Base-by-base conservation (phyloP, 441 rosid genomes). In the Mallotus repandus region DNA sequence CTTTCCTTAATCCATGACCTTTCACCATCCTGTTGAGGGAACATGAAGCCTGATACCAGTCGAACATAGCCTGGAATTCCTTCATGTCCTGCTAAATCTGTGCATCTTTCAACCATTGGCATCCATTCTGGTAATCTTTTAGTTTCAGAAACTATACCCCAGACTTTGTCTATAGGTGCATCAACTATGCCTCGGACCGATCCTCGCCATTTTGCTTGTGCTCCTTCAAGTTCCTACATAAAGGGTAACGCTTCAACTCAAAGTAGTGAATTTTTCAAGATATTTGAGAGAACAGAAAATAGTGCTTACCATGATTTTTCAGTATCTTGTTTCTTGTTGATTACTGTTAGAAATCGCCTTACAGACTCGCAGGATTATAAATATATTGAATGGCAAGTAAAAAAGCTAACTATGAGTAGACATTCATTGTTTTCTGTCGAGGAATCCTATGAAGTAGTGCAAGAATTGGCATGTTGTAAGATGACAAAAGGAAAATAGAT, bases 1-100 rank as follows among this genome's bases (percentile, higher is more conserved):
- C 78, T 86, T 77, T 86, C 89, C 71, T 85, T 86, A 74, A 86
- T 86, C 91, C 92, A 83, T 15, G 91, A 88, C 72, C 90, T 79
- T 63, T 85, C 86, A 32, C 87, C 86, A 45, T 86, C 86, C 13
- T 79, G 74, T 70, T 81, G 89, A 69, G 88, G 88, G 79, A 85
- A 85, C 90, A 85, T 86, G 86, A 85, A 89, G 48, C 92, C 86
- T 0, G 88, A 86, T 43, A 83, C 84, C 5, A 86, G 69, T 60
- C 89, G 65, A 16, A 80, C 70, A 45, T 85, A 88, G 21, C 88
- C 87, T 0, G 84, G 79, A 58, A 72, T 35, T 16, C 91, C 91
- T 72, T 83, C 89, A 5, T 82, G 64, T 66, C 89, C 88, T 0
- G 59, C 75, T 41, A 88, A 70, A 62, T 82, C 85, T 0, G 81